phyloP scores from a whole-genome alignment of 768 basidiomycete species.

The Termitomyces bulborhizus region DNA sequence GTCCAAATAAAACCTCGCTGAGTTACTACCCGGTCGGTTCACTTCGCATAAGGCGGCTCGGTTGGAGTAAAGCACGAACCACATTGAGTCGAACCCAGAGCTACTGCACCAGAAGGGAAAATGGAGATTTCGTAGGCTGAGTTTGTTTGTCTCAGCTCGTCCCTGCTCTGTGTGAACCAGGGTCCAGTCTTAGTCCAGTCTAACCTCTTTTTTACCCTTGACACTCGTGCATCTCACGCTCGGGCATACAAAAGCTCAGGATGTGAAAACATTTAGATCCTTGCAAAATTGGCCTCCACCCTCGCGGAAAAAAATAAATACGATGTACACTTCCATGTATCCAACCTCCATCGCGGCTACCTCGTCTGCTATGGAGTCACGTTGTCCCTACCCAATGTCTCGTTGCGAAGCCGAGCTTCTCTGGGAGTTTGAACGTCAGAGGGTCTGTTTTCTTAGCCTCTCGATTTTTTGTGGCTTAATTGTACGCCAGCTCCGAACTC shows the following conservation, averaged over 20 bases:
- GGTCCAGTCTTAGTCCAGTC: constrained; percentile 6
- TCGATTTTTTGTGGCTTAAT: background rate
- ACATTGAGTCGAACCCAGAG: background rate
- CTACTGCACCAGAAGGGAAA: background rate
- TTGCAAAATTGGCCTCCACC: background rate
- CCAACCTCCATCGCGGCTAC: background rate
- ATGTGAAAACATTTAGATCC: background rate
- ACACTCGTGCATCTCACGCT: background rate
- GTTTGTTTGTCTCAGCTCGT: background rate
- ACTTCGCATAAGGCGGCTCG: background rate
- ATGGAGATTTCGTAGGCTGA: background rate
- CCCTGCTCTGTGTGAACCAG: background rate
- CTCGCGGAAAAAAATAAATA: background rate
- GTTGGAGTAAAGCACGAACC: background rate
- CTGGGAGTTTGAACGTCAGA: constrained; percentile 7
- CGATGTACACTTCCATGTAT: background rate
- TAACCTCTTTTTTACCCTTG: constrained; percentile 8
- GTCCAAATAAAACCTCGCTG: background rate
- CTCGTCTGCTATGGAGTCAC: background rate
- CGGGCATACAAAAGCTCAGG: background rate
- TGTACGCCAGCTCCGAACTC: background rate
- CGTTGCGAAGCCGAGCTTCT: constrained; percentile 1
- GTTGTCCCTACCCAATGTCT: background rate
- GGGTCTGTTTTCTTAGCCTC: background rate
- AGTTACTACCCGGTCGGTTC: background rate